A percentile compares a stretch with the other conserved stretches of the same genome.
Evolutionary conservation across 2,329 filamentous ascomycete species (phyloP).

Genomic region (Xylaria sp.): DNA sequence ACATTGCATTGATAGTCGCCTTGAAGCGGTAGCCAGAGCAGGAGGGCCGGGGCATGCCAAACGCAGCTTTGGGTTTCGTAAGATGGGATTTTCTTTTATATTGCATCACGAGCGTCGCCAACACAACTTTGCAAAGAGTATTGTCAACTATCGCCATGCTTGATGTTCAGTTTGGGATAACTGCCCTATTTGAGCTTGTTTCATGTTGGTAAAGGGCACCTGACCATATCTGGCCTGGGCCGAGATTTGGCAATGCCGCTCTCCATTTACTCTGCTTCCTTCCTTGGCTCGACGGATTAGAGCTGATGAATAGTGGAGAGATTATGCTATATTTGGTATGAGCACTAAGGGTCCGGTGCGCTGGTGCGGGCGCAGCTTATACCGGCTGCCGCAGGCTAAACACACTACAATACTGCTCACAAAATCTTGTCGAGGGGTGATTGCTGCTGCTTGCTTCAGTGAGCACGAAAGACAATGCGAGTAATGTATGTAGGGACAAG

Average conservation of each 20-base stretch:
- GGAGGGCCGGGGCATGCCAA: too few relatives aligned
- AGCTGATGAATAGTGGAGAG: background rate
- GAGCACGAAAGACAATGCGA: background rate
- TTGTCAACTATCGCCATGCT: too few relatives aligned
- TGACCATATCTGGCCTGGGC: background rate
- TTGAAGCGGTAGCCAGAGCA: too few relatives aligned
- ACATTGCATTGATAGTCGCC: background rate
- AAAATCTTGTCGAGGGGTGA: background rate
- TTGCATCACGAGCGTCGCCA: too few relatives aligned
- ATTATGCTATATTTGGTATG: slow-evolving; percentile 2
- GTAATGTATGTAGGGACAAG: background rate
- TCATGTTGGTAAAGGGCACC: background rate
- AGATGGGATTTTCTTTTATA: too few relatives aligned
- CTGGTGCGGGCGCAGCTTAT: background rate
- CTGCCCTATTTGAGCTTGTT: background rate
- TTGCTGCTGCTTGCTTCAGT: background rate
- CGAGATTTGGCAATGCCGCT: background rate
- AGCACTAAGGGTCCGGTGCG: background rate
- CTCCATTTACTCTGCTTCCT: background rate
- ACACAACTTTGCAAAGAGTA: too few relatives aligned
- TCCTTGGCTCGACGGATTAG: background rate
- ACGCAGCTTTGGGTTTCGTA: too few relatives aligned
- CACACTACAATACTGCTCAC: background rate
- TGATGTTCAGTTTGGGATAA: background rate
- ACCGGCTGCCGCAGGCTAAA: background rate